These are phyloP conservation scores for Osmanthus fragrans DNA, from an alignment of 257 asterid genomes.

Conservation along the genomic window DNA sequence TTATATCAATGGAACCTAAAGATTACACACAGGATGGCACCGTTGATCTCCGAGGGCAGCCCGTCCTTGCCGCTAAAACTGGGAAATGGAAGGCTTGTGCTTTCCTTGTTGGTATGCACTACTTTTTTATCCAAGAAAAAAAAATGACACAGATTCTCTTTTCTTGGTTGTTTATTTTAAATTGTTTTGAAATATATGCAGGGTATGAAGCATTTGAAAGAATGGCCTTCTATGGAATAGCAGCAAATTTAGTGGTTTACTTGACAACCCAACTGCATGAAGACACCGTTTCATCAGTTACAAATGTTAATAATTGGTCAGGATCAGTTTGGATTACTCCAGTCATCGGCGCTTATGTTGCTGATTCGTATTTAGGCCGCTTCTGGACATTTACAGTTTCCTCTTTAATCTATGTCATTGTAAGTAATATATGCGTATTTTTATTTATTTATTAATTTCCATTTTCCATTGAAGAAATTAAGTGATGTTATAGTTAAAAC, in stretches of 20 bases:
- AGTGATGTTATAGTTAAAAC: too few species aligned
- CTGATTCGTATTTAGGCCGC: constrained; percentile 83
- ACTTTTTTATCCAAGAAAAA: too few species aligned
- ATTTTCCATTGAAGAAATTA: background rate
- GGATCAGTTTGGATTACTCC: constrained; percentile 95
- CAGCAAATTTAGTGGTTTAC: constrained; percentile 81
- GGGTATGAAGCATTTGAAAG: constrained; percentile 89
- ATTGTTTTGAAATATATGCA: constrained; percentile 3
- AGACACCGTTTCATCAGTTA: constrained; percentile 75
- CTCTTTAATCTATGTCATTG: constrained; percentile 75
- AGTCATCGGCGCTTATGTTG: constrained; percentile 79
- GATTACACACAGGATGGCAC: constrained; percentile 78
- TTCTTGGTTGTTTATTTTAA: too few species aligned
- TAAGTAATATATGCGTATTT: constrained; percentile 27
- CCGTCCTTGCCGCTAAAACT: constrained; percentile 62
- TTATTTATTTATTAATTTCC: background rate
- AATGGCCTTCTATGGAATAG: constrained; percentile 91
- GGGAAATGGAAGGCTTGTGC: constrained; percentile 95
- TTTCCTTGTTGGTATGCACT: constrained; percentile 66
- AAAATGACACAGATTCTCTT: too few species aligned
- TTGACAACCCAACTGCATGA: constrained; percentile 83
- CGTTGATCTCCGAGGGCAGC: constrained; percentile 71
- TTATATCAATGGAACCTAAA: constrained; percentile 51
- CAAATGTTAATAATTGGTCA: constrained; percentile 88
- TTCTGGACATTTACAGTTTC: constrained; percentile 91